phyloP scores from a whole-genome alignment of 2,329 filamentous ascomycete genomes.

The Ilyonectria robusta region DNA sequence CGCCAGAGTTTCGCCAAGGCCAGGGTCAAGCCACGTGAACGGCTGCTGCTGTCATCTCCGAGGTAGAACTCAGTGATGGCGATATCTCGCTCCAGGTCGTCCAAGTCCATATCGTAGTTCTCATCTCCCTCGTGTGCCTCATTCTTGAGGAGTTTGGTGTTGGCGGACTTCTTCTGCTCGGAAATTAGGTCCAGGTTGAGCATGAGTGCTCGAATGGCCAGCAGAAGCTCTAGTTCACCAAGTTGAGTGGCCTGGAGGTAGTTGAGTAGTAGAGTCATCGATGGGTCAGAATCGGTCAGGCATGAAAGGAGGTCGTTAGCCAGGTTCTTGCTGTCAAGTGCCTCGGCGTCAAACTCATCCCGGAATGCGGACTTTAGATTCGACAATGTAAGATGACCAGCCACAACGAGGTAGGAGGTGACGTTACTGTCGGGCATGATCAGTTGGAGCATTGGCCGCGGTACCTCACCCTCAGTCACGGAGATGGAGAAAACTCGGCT shows the following conservation, averaged over 20 bases:
- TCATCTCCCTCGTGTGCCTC: constrained; percentile 49
- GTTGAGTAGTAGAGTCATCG: constrained; percentile 75
- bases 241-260: constrained; percentile 77
- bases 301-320: constrained; percentile 74
- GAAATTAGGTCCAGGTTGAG: constrained; percentile 75
- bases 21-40: constrained; percentile 75
- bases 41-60: constrained; percentile 73
- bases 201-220: constrained; percentile 77
- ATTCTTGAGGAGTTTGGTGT: constrained; percentile 51
- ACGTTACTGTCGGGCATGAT: constrained; percentile 67
- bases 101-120: constrained; percentile 67
- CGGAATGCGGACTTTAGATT: constrained; percentile 73
- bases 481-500: constrained; percentile 73
- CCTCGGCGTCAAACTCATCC: constrained; percentile 60
- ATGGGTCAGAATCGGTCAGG: constrained; percentile 76
- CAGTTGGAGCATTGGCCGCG: constrained; percentile 51
- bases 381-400: constrained; percentile 71
- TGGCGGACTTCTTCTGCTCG: constrained; percentile 53
- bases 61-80: constrained; percentile 78
- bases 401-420: constrained; percentile 71
- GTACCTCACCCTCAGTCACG: constrained; percentile 55
- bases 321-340: constrained; percentile 61
- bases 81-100: constrained; percentile 75
- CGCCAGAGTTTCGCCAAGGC: constrained; percentile 79
- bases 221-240: constrained; percentile 75